Conservation (phyloP, 2,329 filamentous ascomycete species). For the Metarhizium guizhouense region DNA sequence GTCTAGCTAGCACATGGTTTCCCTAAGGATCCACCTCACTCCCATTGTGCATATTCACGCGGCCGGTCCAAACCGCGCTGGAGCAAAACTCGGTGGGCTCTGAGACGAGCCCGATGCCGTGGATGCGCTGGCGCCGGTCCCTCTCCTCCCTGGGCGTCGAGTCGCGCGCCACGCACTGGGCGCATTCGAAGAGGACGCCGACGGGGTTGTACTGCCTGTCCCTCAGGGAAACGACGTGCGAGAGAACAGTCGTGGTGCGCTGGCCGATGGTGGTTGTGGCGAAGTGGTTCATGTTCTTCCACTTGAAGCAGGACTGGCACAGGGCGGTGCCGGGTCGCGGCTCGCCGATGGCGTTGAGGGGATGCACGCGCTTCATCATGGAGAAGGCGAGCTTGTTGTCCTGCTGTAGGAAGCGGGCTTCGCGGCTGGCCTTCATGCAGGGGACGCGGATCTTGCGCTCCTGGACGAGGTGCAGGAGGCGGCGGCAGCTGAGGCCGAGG, state of each 20-base stretch:
- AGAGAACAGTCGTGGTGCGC: not conserved
- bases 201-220: not conserved
- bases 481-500: not conserved
- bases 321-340: not conserved
- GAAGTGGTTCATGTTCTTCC: not conserved
- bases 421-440: not conserved
- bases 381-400: not conserved
- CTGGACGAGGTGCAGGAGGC: not conserved
- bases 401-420: not conserved
- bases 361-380: not conserved
- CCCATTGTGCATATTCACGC: not conserved
- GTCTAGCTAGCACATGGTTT: not conserved
- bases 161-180: not conserved
- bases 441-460: not conserved
- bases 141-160: not conserved
- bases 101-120: not conserved
- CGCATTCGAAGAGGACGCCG: not conserved
- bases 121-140: not conserved
- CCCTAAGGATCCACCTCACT: not conserved
- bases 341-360: not conserved
- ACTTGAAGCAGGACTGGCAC: not conserved
- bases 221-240: not conserved
- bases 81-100: not conserved
- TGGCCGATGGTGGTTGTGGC: not conserved
- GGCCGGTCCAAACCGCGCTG: not conserved